These are phyloP conservation scores for Verticillium isaacii DNA, from an alignment of 2,329 filamentous ascomycete genomes.

Conservation along the genomic window DNA sequence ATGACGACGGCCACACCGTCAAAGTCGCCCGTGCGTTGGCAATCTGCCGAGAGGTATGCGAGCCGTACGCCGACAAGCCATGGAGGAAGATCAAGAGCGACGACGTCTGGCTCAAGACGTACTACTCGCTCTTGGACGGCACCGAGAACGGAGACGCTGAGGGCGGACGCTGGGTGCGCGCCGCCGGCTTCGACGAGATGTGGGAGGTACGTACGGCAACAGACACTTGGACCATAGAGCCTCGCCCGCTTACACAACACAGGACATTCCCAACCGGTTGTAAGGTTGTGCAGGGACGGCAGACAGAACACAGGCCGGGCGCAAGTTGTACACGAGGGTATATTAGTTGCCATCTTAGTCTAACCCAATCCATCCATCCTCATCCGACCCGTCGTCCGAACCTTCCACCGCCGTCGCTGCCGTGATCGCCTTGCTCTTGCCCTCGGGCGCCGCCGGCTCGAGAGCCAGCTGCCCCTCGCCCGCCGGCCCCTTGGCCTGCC, in stretches of 20 bases:
- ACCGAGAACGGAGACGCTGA: conserved; percentile 43
- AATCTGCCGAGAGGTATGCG: conserved; percentile 50
- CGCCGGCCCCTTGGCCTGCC: conserved; percentile 28
- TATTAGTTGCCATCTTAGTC: conserved; percentile 30
- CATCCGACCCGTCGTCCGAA: conserved; percentile 30
- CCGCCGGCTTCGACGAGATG: conserved; percentile 58
- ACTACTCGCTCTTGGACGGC: conserved; percentile 58
- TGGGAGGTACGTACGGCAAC: conserved; percentile 42
- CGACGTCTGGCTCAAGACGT: conserved; percentile 55
- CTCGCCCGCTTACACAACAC: neutral
- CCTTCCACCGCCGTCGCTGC: conserved; percentile 13
- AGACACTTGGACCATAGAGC: neutral
- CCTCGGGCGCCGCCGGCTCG: conserved; percentile 11
- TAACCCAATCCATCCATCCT: conserved; percentile 43
- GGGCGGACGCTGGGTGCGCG: conserved; percentile 51
- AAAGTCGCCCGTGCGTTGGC: conserved; percentile 71
- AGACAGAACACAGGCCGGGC: neutral
- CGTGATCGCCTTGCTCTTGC: conserved; percentile 6
- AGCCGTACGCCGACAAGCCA: conserved; percentile 36
- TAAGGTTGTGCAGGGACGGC: neutral
- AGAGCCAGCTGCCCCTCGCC: conserved; percentile 17
- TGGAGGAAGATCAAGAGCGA: conserved; percentile 50
- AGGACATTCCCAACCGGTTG: neutral
- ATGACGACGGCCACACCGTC: conserved; percentile 77
- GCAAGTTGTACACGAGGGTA: conserved; percentile 4